Evolutionary conservation across 2,329 filamentous ascomycete species (phyloP), one percentile per base, ranked within the genome.

Genomic region (Alternaria incomplexa): DNA sequence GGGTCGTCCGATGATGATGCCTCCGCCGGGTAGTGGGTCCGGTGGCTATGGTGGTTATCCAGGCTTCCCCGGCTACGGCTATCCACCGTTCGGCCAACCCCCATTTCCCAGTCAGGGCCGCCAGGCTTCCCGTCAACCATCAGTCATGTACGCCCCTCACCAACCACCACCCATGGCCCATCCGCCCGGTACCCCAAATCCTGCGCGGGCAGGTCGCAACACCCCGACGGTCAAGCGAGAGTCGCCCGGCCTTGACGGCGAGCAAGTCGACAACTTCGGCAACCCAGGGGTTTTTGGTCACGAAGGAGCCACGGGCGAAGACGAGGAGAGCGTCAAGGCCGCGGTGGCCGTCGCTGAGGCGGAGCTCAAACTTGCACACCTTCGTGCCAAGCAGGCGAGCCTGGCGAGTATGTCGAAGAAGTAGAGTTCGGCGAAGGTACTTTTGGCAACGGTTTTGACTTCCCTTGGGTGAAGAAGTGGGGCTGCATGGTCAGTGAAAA

Each of bases 181-280:
- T 5, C 28, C 50, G 8, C 62, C 60, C 11, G 54, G 58, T 20
- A 46, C 53, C 3, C 48, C 46, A n/a, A 32, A 48, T n/a, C 23
- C n/a, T 6, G 54, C 32, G 13, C 36, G 55, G 11, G 56, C 55
- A 5, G 12, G 3, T n/a, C 40, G 17, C 3, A 17, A 40, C 3
- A 55, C 43, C 1, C 15, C 47, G 7, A 61, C 54, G 30, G 62
- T 73, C 62, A 75, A 73, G 56, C 64, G 64, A 7, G 71, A 75
- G 48, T 61, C 58, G 2, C 6, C 63, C 67, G 11, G 61, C 55
- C 7, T 13, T 57, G 13, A 65, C 65, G 17, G 30, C 63, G 11
- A 44, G 32, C 28, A 51, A 1, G 11, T 48, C 10, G 58, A 69
- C 3, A 58, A 65, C 10, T 28, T 60, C 11, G 50, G 64, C 7